phyloP scores from a whole-genome alignment of 1,139 yeast genomes.

The Suhomyces bribrorum region DNA sequence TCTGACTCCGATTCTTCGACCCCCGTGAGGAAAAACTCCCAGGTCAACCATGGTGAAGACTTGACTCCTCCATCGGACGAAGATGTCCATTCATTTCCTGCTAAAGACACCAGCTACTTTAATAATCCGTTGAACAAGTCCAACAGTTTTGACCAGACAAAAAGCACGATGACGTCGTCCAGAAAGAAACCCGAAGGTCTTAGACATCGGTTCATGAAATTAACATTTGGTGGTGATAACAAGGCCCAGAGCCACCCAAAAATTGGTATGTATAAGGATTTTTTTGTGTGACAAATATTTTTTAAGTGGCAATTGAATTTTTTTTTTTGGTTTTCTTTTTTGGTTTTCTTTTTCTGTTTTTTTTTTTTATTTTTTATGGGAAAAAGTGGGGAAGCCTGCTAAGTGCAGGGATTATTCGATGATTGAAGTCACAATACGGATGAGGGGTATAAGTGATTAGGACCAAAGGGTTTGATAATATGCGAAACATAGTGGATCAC shows the following conservation, averaged over 20 bases:
- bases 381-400: constrained; percentile 6
- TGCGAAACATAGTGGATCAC: too few relatives aligned
- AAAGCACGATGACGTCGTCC: constrained; percentile 33
- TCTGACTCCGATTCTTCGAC: constrained; percentile 9
- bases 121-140: constrained; percentile 19
- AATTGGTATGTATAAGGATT: constrained; percentile 40
- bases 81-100: constrained; percentile 1
- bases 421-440: background rate
- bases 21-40: constrained; percentile 4
- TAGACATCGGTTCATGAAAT: constrained; percentile 19
- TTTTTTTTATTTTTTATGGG: background rate
- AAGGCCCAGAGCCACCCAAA: constrained; percentile 3
- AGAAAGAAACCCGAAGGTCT: constrained; percentile 20
- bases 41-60: constrained; percentile 1
- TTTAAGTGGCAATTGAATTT: constrained; percentile 8
- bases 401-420: background rate
- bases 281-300: too few relatives aligned
- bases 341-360: constrained; percentile 1
- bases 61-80: constrained; percentile 10
- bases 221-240: constrained; percentile 10
- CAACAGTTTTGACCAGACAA: constrained; percentile 41
- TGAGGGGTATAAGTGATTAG: too few relatives aligned
- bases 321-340: constrained; percentile 4
- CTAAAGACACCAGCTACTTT: constrained; percentile 2
- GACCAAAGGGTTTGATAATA: too few relatives aligned